Percentiles rank a stretch among this genome's conserved stretches.
These are phyloP conservation scores for Euryodendron excelsum DNA, from an alignment of 148 eudicot genomes.

Conservation along the genomic window DNA sequence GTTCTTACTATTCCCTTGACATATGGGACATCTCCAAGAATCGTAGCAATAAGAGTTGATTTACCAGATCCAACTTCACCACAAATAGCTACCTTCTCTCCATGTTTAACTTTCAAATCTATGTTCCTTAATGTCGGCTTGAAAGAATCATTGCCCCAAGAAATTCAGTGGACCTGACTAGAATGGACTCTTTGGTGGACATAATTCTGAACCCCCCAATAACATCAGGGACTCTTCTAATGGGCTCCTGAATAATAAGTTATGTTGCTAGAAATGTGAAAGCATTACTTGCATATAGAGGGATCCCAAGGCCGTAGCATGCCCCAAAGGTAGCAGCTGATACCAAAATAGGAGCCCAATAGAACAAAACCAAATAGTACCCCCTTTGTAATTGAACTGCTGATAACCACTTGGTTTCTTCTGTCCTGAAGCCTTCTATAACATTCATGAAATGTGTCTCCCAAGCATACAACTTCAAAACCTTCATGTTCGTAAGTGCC, in stretches of 20 bases:
- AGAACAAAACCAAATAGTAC: constrained; percentile 20
- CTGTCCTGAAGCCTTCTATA: constrained; percentile 36
- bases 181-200: too few relatives aligned
- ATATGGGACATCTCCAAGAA: too few relatives aligned
- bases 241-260: constrained; percentile 57
- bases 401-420: constrained; percentile 34
- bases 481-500: constrained; percentile 51
- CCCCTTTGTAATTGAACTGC: constrained; percentile 34
- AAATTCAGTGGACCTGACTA: too few relatives aligned
- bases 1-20: too few relatives aligned
- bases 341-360: constrained; percentile 52
- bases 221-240: constrained; percentile 44
- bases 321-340: constrained; percentile 50
- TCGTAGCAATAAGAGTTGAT: too few relatives aligned
- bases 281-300: constrained; percentile 40
- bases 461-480: constrained; percentile 63
- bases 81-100: too few relatives aligned
- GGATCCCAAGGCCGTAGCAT: constrained; percentile 36
- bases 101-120: too few relatives aligned
- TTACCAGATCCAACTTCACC: too few relatives aligned
- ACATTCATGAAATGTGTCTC: constrained; percentile 44
- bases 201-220: too few relatives aligned
- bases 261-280: constrained; percentile 59
- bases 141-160: too few relatives aligned
- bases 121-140: too few relatives aligned